Conservation (phyloP, 2,329 filamentous ascomycete genomes). For the Claviceps citrina region DNA sequence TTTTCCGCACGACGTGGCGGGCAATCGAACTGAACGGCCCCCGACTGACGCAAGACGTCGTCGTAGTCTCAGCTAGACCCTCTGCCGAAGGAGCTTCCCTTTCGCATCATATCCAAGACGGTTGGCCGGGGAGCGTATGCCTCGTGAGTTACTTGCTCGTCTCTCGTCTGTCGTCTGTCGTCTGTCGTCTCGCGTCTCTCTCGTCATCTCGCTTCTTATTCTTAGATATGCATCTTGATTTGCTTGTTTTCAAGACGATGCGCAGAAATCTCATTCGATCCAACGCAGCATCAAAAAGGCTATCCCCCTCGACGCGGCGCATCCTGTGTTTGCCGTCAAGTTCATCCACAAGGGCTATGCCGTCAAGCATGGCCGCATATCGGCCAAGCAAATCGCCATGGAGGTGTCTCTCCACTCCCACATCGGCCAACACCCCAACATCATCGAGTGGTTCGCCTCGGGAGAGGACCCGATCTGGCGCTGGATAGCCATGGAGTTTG, state of each 20-base stretch:
- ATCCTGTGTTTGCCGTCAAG: slow-evolving; percentile 87
- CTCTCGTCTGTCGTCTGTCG: too few relatives aligned
- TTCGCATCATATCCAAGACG: slow-evolving; percentile 88
- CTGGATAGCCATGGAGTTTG: slow-evolving; percentile 97
- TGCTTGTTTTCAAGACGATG: too few relatives aligned
- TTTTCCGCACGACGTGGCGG: background rate
- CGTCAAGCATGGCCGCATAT: slow-evolving; percentile 72
- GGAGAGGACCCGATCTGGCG: slow-evolving; percentile 78
- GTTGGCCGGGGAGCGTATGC: slow-evolving; percentile 95
- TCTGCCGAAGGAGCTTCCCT: slow-evolving; percentile 71
- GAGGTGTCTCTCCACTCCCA: slow-evolving; percentile 83
- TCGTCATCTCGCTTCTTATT: too few relatives aligned
- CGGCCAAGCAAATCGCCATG: slow-evolving; percentile 76
- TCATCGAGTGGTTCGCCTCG: slow-evolving; percentile 81
- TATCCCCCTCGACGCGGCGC: slow-evolving; percentile 50
- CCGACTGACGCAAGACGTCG: background rate
- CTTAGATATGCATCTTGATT: too few relatives aligned
- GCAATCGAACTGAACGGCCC: slow-evolving; percentile 21
- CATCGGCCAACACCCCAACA: slow-evolving; percentile 77
- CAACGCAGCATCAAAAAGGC: slow-evolving; percentile 75
- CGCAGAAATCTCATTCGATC: background rate
- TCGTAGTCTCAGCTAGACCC: slow-evolving; percentile 72
- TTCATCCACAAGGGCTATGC: slow-evolving; percentile 98
- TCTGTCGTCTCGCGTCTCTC: too few relatives aligned
- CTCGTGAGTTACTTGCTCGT: slow-evolving; percentile 44